Percentiles rank a stretch among this genome's conserved stretches.
Conservation (phyloP, 2,329 filamentous ascomycete species). For the Aspergillus ustus region DNA sequence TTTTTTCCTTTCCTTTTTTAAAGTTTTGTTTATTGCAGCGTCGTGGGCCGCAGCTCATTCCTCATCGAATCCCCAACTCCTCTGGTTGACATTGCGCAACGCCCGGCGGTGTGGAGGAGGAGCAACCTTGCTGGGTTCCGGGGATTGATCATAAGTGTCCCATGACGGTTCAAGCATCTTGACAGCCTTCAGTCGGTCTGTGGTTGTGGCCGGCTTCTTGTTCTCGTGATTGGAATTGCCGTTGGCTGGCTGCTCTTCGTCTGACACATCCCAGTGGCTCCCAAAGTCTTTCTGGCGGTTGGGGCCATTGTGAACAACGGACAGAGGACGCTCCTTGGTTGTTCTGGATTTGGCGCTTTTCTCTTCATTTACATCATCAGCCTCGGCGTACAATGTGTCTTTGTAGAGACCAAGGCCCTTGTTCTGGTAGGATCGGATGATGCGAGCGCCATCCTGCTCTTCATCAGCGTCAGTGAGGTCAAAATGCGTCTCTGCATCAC, state of each 20-base stretch:
- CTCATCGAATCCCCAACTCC: constrained; percentile 50
- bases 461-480: constrained; percentile 79
- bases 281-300: constrained; percentile 77
- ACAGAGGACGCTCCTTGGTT: constrained; percentile 54
- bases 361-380: constrained; percentile 44
- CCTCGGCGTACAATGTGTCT: constrained; percentile 71
- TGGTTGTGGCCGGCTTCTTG: constrained; percentile 52
- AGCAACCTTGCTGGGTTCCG: constrained; percentile 35
- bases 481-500: constrained; percentile 81
- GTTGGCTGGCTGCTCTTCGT: constrained; percentile 47
- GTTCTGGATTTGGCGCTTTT: constrained; percentile 8
- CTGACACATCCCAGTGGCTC: constrained; percentile 75
- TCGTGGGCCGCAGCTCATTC: constrained; percentile 17
- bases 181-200: constrained; percentile 70
- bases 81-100: constrained; percentile 37
- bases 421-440: constrained; percentile 62
- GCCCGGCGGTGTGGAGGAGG: constrained; percentile 32
- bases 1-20: not conserved
- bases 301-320: constrained; percentile 73
- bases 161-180: constrained; percentile 72
- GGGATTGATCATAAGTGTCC: constrained; percentile 47
- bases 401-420: constrained; percentile 75
- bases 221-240: constrained; percentile 46
- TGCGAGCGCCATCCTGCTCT: constrained; percentile 45
- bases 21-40: not conserved